phyloP scores from a whole-genome alignment of 805 yeast genomes.

The Metschnikowia similis region DNA sequence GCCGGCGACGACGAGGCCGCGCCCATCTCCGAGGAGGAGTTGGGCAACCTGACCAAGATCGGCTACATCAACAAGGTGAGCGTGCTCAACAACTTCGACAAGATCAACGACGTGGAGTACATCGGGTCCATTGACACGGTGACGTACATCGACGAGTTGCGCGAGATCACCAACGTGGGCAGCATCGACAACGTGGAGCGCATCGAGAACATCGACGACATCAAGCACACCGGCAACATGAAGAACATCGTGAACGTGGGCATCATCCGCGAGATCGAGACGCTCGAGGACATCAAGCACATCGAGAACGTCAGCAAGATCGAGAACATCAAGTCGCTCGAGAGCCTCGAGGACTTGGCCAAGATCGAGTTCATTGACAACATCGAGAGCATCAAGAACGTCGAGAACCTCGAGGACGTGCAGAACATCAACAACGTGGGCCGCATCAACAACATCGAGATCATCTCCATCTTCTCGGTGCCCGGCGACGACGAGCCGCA shows the following conservation, averaged over 20 bases:
- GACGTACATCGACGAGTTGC: constrained; percentile 2
- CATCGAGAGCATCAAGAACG: constrained; percentile 1
- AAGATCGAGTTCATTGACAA: constrained; percentile 2
- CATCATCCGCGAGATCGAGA: not conserved
- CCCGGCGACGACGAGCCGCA: not conserved
- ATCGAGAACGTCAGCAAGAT: not conserved
- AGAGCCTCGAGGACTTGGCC: constrained; percentile 3
- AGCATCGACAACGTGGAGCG: constrained; percentile 4
- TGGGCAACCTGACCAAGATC: not conserved
- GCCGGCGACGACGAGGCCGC: not conserved
- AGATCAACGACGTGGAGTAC: constrained; percentile 1
- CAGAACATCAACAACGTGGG: constrained; percentile 1
- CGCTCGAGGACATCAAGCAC: constrained; percentile 3
- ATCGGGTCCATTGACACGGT: not conserved
- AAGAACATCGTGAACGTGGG: constrained; percentile 1
- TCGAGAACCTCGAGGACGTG: constrained; percentile 1
- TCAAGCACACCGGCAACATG: not conserved
- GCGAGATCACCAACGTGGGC: constrained; percentile 2
- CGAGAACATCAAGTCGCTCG: constrained; percentile 2
- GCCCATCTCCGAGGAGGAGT: not conserved
- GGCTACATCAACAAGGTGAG: constrained; percentile 2
- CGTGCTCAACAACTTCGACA: constrained; percentile 2
- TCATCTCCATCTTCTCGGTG: not conserved
- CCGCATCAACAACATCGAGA: constrained; percentile 2
- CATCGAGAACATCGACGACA: constrained; percentile 1